Evolutionary conservation across 1,284 basidiomycete genomes (phyloP).

Genomic region (Ganoderma leucocontextum): DNA sequence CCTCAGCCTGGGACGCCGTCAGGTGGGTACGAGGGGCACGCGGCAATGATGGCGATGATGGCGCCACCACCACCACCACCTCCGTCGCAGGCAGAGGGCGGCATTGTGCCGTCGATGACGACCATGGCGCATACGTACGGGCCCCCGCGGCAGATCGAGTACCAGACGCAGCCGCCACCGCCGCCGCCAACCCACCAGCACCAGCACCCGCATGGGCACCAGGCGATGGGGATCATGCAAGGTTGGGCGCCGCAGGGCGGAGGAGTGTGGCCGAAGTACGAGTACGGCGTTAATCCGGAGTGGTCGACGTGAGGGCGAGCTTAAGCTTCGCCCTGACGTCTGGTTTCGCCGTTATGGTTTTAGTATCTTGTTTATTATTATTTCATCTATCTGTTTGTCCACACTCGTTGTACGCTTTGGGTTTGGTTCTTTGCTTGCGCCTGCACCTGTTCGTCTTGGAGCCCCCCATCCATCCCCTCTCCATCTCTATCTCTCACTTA

Average conservation of each 20-base stretch:
- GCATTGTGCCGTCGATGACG: constrained; percentile 25
- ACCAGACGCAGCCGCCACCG: constrained; percentile 27
- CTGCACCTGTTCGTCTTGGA: background rate
- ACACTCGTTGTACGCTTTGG: background rate
- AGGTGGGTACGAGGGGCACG: constrained; percentile 31
- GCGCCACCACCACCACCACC: constrained; percentile 6
- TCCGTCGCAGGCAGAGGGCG: constrained; percentile 3
- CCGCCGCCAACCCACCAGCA: constrained; percentile 11
- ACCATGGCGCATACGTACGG: constrained; percentile 21
- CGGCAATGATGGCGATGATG: constrained; percentile 28
- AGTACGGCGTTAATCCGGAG: constrained; percentile 19
- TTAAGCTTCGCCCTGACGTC: background rate
- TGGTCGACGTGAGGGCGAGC: constrained; percentile 12
- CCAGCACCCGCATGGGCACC: constrained; percentile 28
- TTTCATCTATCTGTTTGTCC: constrained; percentile 22
- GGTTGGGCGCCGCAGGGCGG: constrained; percentile 27
- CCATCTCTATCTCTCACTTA: background rate
- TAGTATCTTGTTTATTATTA: constrained; percentile 14
- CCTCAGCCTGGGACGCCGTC: background rate
- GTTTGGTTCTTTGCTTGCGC: constrained; percentile 10
- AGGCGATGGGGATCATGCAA: constrained; percentile 15
- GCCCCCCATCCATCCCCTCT: background rate
- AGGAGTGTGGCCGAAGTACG: constrained; percentile 29
- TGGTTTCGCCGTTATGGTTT: background rate
- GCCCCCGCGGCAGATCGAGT: constrained; percentile 14